Evolutionary conservation across 148 eudicot genomes (phyloP), one percentile per base, ranked within the genome.

Genomic region (Fagopyrum homotropicum): DNA sequence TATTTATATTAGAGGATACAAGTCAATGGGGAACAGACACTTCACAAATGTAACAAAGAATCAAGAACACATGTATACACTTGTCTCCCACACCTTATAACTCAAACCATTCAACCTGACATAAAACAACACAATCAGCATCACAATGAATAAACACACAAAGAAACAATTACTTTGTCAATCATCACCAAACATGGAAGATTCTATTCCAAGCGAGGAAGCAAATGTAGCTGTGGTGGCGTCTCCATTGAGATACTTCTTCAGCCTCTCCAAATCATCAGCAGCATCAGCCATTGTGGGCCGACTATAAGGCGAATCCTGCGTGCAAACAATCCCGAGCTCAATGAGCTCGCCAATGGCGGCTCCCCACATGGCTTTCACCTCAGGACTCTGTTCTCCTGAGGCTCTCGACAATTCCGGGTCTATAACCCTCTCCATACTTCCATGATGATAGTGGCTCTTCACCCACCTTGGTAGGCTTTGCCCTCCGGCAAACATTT

Each of bases 111-210:
- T 49, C 51, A 48, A 7, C 51, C 51, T 11, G 16, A 4, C 19
- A 55, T 19, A 55, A 16, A 19, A 55, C 59, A 55, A 49, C 59
- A 55, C 59, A 55, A 14, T 55, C 59, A 55, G 6, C 59, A 55
- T 55, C 59, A 55, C 22, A 55, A 55, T 55, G 17, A 55, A 55
- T n/a, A 1, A 55, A n/a, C 59, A 55, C 2, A n/a, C 19, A n/a
- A 55, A n/a, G n/a, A 19, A 15, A 19, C 19, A 55, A 55, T 55
- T 55, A 5, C n/a, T 4, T 6, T 5, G 26, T n/a, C n/a, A 55
- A 55, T 55, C 59, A 55, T 55, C 59, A 55, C 59, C 59, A 55
- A 55, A 55, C 59, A 15, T n/a, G 19, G 59, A 55, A 55, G 59
- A 55, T 4, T 17, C 16, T 14, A 55, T n/a, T n/a, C 59, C 59